Evolutionary conservation across 2,329 filamentous ascomycete species (phyloP).

Genomic region (Aureobasidium subglaciale): DNA sequence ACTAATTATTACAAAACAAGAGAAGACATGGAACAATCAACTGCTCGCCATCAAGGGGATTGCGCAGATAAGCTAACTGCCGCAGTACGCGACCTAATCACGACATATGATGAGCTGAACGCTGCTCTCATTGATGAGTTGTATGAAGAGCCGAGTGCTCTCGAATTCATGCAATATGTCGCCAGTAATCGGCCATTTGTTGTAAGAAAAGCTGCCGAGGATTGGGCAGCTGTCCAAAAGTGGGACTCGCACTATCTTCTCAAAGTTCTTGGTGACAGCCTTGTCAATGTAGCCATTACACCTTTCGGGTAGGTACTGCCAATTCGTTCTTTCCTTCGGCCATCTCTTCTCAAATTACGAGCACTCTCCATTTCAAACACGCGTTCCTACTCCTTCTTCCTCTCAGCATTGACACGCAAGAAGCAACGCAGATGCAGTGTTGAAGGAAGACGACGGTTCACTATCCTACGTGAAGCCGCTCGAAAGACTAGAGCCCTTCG

Average conservation of each 20-base stretch:
- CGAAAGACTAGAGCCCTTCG: conserved; percentile 58
- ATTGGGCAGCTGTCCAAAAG: conserved; percentile 55
- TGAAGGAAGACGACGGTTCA: conserved; percentile 52
- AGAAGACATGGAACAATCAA: not conserved
- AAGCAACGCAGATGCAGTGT: conserved; percentile 52
- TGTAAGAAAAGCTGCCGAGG: conserved; percentile 53
- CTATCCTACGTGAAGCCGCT: conserved; percentile 61
- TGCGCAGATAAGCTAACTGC: not conserved
- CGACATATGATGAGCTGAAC: conserved; percentile 69
- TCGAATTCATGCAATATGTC: conserved; percentile 76
- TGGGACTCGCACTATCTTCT: conserved; percentile 60
- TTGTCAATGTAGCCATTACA: conserved; percentile 72
- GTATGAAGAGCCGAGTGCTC: conserved; percentile 57
- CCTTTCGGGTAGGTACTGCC: conserved; percentile 52
- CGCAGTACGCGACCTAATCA: conserved; percentile 43
- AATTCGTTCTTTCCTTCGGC: not conserved
- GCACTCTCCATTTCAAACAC: not conserved
- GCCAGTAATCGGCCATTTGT: conserved; percentile 69
- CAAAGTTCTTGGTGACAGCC: conserved; percentile 45
- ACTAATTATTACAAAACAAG: too few relatives aligned
- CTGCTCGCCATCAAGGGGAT: not conserved
- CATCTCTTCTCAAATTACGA: not conserved
- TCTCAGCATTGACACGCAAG: not conserved
- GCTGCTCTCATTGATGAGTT: conserved; percentile 53
- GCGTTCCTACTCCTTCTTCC: not conserved